These are phyloP conservation scores for Knoxdaviesia capensis DNA, from an alignment of 2,329 filamentous ascomycete genomes.

Conservation along the genomic window DNA sequence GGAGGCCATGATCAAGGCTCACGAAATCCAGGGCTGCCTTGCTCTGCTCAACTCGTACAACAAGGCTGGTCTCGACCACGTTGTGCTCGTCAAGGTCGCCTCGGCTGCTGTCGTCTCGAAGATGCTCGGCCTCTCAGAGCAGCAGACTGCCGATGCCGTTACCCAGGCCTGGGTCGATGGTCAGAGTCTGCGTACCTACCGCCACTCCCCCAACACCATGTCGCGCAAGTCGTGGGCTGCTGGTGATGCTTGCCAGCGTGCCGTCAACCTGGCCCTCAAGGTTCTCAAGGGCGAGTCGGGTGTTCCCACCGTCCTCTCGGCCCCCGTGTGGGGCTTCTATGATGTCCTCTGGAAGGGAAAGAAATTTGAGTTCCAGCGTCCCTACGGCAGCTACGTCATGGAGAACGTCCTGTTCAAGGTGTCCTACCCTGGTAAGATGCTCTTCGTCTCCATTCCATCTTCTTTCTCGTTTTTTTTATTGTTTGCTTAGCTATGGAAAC, in stretches of 20 bases:
- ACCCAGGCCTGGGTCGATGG: conserved; percentile 97
- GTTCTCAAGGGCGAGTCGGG: conserved; percentile 82
- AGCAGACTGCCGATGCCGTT: conserved; percentile 85
- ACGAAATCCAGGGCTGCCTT: conserved; percentile 95
- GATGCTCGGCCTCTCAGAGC: conserved; percentile 76
- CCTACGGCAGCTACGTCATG: conserved; percentile 98
- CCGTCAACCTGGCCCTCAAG: conserved; percentile 79
- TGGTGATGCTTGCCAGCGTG: conserved; percentile 90
- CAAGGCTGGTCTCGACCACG: conserved; percentile 94
- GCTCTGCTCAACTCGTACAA: conserved; percentile 97
- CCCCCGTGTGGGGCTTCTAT: conserved; percentile 94
- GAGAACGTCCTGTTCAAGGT: conserved; percentile 99
- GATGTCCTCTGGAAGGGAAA: conserved; percentile 94
- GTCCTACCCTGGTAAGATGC: conserved; percentile 68
- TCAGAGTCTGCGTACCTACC: conserved; percentile 88
- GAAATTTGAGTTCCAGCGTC: conserved; percentile 87
- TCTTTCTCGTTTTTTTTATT: not conserved
- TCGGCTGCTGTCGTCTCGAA: conserved; percentile 86
- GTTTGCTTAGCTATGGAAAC: not conserved
- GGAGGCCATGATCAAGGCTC: conserved; percentile 96
- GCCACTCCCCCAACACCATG: conserved; percentile 98
- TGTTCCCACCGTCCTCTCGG: conserved; percentile 79
- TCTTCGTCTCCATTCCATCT: not conserved
- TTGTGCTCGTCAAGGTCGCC: conserved; percentile 94
- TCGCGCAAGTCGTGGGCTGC: conserved; percentile 98